These are phyloP conservation scores for Colletotrichum plurivorum DNA, from an alignment of 2,329 filamentous ascomycete genomes.

Conservation along the genomic window DNA sequence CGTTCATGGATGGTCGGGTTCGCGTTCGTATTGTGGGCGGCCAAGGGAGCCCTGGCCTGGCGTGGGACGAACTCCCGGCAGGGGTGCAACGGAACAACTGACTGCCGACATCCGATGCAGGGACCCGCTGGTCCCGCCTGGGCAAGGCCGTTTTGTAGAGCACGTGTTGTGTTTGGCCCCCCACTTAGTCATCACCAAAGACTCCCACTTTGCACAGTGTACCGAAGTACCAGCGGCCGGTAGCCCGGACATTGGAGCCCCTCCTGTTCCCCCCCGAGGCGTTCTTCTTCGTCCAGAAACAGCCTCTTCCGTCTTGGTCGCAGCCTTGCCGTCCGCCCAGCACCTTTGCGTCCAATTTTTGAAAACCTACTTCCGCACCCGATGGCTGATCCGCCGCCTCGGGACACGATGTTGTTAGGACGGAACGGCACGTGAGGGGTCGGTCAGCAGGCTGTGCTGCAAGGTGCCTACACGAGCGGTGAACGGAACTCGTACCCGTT, in stretches of 20 bases:
- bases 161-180: background rate
- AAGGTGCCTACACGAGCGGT: constrained; percentile 28
- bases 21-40: constrained; percentile 30
- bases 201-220: background rate
- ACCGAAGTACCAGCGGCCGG: background rate
- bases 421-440: constrained; percentile 34
- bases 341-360: background rate
- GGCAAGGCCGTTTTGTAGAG: too few relatives aligned
- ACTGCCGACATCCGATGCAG: background rate
- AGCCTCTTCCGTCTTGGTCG: constrained; percentile 7
- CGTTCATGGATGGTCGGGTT: constrained; percentile 30
- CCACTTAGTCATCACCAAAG: background rate
- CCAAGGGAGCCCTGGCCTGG: background rate
- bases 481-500: constrained; percentile 25
- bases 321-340: constrained; percentile 8
- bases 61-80: constrained; percentile 6
- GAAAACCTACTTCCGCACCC: constrained; percentile 3
- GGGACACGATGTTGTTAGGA: constrained; percentile 9
- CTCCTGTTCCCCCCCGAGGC: constrained; percentile 12
- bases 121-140: too few relatives aligned
- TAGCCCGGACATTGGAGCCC: constrained; percentile 8
- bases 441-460: constrained; percentile 27
- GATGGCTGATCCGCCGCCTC: background rate
- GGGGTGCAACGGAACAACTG: background rate
- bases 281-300: constrained; percentile 8